These are phyloP conservation scores for Fonsecaea multimorphosa DNA, from an alignment of 2,329 filamentous ascomycete genomes.

Conservation along the genomic window DNA sequence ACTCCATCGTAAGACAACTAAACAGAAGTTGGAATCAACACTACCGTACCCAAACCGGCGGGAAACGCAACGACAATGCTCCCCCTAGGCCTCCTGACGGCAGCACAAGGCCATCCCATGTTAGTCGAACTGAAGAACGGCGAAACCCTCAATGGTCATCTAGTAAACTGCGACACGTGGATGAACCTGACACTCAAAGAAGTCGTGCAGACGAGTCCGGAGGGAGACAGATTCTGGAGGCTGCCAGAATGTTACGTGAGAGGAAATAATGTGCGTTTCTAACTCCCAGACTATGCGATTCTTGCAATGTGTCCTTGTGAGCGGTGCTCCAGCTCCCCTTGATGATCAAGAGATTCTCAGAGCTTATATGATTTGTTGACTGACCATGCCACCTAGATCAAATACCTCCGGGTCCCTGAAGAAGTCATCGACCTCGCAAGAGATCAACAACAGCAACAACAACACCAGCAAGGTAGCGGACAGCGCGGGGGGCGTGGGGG, in stretches of 20 bases:
- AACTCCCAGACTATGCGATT: neutral
- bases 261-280: conserved; percentile 84
- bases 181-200: conserved; percentile 99
- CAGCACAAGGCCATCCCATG: conserved; percentile 97
- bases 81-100: conserved; percentile 81
- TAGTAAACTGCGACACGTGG: conserved; percentile 98
- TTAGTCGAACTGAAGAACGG: conserved; percentile 96
- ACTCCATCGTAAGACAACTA: neutral
- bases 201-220: conserved; percentile 93
- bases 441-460: conserved; percentile 75
- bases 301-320: neutral
- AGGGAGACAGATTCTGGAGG: conserved; percentile 91
- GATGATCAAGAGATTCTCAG: neutral
- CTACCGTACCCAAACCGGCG: neutral
- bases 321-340: neutral
- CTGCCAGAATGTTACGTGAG: conserved; percentile 94
- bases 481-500: conserved; percentile 29
- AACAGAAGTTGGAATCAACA: neutral
- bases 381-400: conserved; percentile 71
- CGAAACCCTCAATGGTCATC: conserved; percentile 94
- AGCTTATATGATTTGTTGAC: neutral
- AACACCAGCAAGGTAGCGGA: conserved; percentile 32
- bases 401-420: conserved; percentile 94
- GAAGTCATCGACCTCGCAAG: conserved; percentile 94
- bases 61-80: conserved; percentile 51